A percentile compares a stretch with the other conserved stretches of the same genome.
phyloP scores from a whole-genome alignment of 169 alveolate species.

The Eimeria falciformis region DNA sequence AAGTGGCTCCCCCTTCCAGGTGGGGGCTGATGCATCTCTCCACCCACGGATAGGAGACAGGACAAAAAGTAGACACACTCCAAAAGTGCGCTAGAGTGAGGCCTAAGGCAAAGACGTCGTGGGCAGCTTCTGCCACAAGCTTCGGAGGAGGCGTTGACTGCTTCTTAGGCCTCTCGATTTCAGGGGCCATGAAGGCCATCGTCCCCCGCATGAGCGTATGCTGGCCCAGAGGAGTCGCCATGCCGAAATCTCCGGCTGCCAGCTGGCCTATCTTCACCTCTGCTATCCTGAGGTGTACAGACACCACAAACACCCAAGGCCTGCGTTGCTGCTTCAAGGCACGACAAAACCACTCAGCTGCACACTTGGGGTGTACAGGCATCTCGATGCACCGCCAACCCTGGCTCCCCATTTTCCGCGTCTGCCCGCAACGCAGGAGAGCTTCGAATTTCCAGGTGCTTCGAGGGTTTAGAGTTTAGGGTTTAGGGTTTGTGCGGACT shows the following conservation, averaged over 20 bases:
- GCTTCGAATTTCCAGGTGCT: too few species aligned
- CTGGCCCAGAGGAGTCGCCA: slow-evolving; percentile 19
- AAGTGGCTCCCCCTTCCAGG: neutral
- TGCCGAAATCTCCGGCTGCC: slow-evolving; percentile 53
- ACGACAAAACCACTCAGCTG: too few species aligned
- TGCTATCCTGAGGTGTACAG: too few species aligned
- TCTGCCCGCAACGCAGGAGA: too few species aligned
- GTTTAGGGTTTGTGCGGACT: neutral
- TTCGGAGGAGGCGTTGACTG: neutral
- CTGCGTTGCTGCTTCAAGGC: too few species aligned
- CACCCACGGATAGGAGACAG: slow-evolving; percentile 34
- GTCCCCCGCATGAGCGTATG: neutral
- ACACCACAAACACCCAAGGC: too few species aligned
- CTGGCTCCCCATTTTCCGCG: too few species aligned
- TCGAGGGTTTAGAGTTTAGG: neutral
- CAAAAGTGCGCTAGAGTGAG: slow-evolving; percentile 28
- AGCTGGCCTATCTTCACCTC: neutral
- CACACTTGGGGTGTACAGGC: too few species aligned
- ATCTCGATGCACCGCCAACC: too few species aligned
- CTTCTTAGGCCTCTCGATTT: slow-evolving; percentile 35
- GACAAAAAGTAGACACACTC: neutral
- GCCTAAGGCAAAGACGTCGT: slow-evolving; percentile 51
- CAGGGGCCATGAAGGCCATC: slow-evolving; percentile 57
- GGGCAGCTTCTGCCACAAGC: neutral
- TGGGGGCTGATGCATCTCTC: slow-evolving; percentile 19